Evolutionary conservation across 768 basidiomycete genomes (phyloP).

Genomic region (Boletus patriciae): DNA sequence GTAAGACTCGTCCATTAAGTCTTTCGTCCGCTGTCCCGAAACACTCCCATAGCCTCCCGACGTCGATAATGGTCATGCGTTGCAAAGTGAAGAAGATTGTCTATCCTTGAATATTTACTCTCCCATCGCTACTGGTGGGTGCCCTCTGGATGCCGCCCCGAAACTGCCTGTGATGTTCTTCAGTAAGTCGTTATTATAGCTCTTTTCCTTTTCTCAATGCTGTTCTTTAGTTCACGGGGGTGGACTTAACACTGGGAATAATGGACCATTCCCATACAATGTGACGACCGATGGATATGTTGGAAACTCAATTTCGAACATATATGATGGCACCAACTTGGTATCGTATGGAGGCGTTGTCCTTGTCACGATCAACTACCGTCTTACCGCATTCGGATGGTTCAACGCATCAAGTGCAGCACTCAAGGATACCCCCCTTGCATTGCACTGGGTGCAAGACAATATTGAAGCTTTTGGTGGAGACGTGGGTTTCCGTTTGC

Average conservation of each 20-base stretch:
- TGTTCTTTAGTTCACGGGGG: slow-evolving; percentile 20
- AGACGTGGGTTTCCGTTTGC: slow-evolving; percentile 20
- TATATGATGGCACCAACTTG: slow-evolving; percentile 26
- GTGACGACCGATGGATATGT: slow-evolving; percentile 22
- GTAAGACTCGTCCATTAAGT: neutral
- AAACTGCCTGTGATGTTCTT: slow-evolving; percentile 26
- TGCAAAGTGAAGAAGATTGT: slow-evolving; percentile 19
- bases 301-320: slow-evolving; percentile 18
- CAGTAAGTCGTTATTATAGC: neutral
- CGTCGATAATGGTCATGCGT: slow-evolving; percentile 9
- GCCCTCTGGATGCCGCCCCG: neutral
- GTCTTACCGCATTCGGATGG: slow-evolving; percentile 24
- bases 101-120: slow-evolving; percentile 21
- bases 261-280: slow-evolving; percentile 21
- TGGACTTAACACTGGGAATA: slow-evolving; percentile 16
- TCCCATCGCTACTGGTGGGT: slow-evolving; percentile 2
- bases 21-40: neutral
- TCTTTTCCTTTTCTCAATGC: neutral
- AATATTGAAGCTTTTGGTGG: slow-evolving; percentile 41
- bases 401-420: slow-evolving; percentile 26
- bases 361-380: slow-evolving; percentile 26
- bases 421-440: slow-evolving; percentile 34
- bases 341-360: slow-evolving; percentile 27
- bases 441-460: slow-evolving; percentile 38
- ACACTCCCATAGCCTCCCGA: slow-evolving; percentile 11